phyloP scores from a whole-genome alignment of 2,329 filamentous ascomycete species.

The Aspergillus melleus region DNA sequence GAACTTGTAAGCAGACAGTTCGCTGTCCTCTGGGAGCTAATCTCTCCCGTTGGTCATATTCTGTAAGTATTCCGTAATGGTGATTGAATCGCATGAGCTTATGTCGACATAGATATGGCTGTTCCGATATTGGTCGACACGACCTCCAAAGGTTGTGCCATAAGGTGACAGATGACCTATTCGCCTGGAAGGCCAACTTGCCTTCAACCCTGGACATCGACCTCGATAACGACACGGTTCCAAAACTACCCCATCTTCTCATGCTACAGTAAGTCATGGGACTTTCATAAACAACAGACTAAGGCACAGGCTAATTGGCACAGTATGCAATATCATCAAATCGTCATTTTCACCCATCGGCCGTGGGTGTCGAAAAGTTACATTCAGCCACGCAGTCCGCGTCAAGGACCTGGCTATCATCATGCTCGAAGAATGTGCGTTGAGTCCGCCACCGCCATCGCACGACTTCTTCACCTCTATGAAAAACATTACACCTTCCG shows the following conservation, averaged over 20 bases:
- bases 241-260: slow-evolving; percentile 42
- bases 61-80: slow-evolving; percentile 27
- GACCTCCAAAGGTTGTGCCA: slow-evolving; percentile 38
- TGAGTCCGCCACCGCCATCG: slow-evolving; percentile 41
- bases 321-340: slow-evolving; percentile 47
- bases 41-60: slow-evolving; percentile 45
- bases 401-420: slow-evolving; percentile 45
- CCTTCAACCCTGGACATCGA: slow-evolving; percentile 39
- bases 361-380: slow-evolving; percentile 47
- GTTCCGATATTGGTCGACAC: slow-evolving; percentile 38
- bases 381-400: slow-evolving; percentile 42
- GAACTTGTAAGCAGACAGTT: slow-evolving; percentile 41
- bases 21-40: slow-evolving; percentile 45
- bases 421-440: slow-evolving; percentile 47
- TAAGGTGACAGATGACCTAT: slow-evolving; percentile 7
- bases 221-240: slow-evolving; percentile 29
- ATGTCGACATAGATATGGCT: slow-evolving; percentile 34
- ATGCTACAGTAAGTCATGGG: slow-evolving; percentile 38
- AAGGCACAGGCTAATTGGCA: slow-evolving; percentile 1
- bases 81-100: neutral
- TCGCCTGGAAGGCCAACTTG: slow-evolving; percentile 40
- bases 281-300: neutral
- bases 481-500: slow-evolving; percentile 45
- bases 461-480: slow-evolving; percentile 43
- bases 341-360: slow-evolving; percentile 46